These are phyloP conservation scores for Candida ulmi DNA, from an alignment of 805 yeast species.

Conservation along the genomic window DNA sequence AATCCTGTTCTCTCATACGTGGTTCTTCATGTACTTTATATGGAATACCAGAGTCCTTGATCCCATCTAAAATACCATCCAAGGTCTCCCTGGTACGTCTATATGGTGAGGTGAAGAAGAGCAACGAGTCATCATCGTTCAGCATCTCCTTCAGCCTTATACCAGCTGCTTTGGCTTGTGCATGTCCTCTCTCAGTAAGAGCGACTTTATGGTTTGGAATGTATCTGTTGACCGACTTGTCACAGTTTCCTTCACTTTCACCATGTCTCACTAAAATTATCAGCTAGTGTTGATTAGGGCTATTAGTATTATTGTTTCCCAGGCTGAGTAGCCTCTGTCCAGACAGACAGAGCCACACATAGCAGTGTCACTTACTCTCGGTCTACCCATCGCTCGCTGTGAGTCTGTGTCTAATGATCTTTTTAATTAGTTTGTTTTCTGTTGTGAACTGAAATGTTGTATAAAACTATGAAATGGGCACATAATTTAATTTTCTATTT, in stretches of 20 bases:
- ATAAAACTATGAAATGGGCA: no score
- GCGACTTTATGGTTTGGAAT: slow-evolving; percentile 79
- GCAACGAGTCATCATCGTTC: slow-evolving; percentile 47
- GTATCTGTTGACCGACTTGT: slow-evolving; percentile 71
- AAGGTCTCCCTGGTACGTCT: slow-evolving; percentile 80
- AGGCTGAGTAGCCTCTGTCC: no score
- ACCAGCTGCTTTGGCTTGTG: slow-evolving; percentile 60
- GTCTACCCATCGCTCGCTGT: slow-evolving; percentile 6
- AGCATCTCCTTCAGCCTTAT: slow-evolving; percentile 37
- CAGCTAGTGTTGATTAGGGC: slow-evolving; percentile 24
- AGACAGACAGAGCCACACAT: no score
- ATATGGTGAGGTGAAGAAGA: slow-evolving; percentile 86
- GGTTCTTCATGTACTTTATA: slow-evolving; percentile 79
- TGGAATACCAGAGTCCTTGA: slow-evolving; percentile 35
- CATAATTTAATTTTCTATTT: no score
- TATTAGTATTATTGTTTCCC: no score
- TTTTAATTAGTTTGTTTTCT: slow-evolving; percentile 21
- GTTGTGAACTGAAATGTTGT: no score
- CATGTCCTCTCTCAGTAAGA: slow-evolving; percentile 65
- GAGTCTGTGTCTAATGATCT: slow-evolving; percentile 15
- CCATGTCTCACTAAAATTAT: slow-evolving; percentile 86
- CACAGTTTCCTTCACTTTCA: slow-evolving; percentile 85
- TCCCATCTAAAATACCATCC: slow-evolving; percentile 57
- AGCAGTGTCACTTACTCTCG: slow-evolving; percentile 23
- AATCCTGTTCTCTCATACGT: slow-evolving; percentile 89